Base-by-base conservation (phyloP, 306 rosid genomes). In the Lupinus albus region DNA sequence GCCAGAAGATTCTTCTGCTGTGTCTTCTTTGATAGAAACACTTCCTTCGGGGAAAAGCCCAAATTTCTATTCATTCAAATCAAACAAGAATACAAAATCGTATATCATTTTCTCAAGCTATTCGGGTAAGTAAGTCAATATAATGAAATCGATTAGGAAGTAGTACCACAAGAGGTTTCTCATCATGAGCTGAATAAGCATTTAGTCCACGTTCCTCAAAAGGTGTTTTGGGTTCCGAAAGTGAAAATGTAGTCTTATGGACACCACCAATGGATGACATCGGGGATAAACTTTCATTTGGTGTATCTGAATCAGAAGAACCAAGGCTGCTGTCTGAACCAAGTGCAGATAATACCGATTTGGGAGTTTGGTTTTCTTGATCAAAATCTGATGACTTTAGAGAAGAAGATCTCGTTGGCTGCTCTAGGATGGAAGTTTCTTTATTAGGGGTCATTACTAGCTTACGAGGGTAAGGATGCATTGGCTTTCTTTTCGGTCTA, bases 391-490 rank as follows among this genome's bases (percentile, higher is more conserved):
- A 75, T 33, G 81, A 54, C 65, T 76, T 79, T 56, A 85, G 79
- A 72, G 91, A 82, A 61, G 11, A 11, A 63, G 83, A 73, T 71
- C 68, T 71, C 44, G 47, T 45, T 25, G 82, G 62, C 68, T 75
- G 76, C 46, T 70, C 73, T 17, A 28, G 45, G 57, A 53, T 35
- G 5, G 73, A 61, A 67, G 18, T 49, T 60, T 39, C 80, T 16
- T 71, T 80, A 2, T 7, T 58, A 36, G 73, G 28, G 1, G 35
- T 65, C 63, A 51, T 71, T 7, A 65, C 81, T 66, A 58, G 85
- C 67, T 91, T 91, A 1, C 96, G 88, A 33, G 97, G 97, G 68
- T 91, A 91, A 78, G 97, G 96, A 80, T 87, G 96, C 74, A 67
- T 75, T 0, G 97, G 96, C 70, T 88, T 91, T 71, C 89, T 70